Base-by-base conservation (phyloP, 2,329 filamentous ascomycete species). In the Pyricularia pennisetigena region DNA sequence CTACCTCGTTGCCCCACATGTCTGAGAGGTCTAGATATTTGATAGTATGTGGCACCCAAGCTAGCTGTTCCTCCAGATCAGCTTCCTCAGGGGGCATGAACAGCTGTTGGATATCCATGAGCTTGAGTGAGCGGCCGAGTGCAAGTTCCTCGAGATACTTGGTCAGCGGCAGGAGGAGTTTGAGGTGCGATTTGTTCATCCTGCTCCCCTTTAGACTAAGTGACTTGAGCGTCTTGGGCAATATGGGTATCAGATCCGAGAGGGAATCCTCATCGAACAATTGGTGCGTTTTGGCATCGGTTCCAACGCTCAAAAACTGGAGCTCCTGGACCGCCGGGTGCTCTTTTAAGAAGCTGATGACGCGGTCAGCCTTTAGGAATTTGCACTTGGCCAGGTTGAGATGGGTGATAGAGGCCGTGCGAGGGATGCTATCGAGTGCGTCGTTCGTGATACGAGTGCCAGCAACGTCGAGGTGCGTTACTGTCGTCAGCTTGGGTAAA, bases 391-490 rank as follows among this genome's bases (percentile, higher is more conserved):
- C 87, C 64, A 95, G 79, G 74, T 93, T 94, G 68, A 95, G 80
- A 75, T 95, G 92, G 0, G 90, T 93, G 71, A 94, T 84, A 70
- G 81, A 82, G 12, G 92, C 91, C 4, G 88, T 88, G n/a, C 82
- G 75, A 0, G 91, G 90, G 70, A 94, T 91, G 24, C 86, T 87
- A 72, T 85, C 80, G 20, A 95, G 82, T 4, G 91, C 91, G 28
- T 82, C 80, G 75, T 93, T 86, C 41, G 88, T 93, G 73, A 95
- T 87, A 72, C 89, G 86, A 1, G 91, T 94, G 72, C 91, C 90
- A 10, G 90, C 87, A n/a, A 94, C 83, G 74, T 95, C 92, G 54
- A 95, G 85, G 75, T 94, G 91, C 0, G 91, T 94, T 68, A 93
- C 80, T 68, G 85, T 82, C 29, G 81, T 76, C 65, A 94, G 81